phyloP scores from a whole-genome alignment of 495 filamentous ascomycete species.

The Staphylotrichum tortipilum region DNA sequence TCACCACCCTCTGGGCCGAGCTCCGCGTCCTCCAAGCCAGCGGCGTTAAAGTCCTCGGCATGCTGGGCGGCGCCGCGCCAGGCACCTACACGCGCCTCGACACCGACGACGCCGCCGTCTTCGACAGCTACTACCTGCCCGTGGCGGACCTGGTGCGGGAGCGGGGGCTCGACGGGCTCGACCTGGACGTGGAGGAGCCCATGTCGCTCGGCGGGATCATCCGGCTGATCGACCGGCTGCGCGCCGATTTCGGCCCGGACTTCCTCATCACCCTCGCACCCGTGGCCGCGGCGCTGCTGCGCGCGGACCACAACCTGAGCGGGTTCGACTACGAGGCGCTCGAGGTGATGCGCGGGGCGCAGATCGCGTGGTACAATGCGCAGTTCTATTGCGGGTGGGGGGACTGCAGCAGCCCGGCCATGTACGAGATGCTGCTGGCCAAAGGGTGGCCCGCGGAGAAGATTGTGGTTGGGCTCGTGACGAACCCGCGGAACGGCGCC shows the following conservation, averaged over 20 bases:
- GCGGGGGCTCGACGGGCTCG: constrained; percentile 60
- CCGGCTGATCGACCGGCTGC: constrained; percentile 65
- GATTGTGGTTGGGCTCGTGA: constrained; percentile 67
- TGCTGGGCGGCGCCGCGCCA: constrained; percentile 74
- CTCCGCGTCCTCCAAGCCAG: constrained; percentile 53
- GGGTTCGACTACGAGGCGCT: constrained; percentile 70
- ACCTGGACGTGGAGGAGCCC: constrained; percentile 76
- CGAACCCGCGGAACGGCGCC: constrained; percentile 61
- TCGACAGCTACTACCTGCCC: constrained; percentile 60
- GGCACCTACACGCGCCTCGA: constrained; percentile 62
- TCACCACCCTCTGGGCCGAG: constrained; percentile 59
- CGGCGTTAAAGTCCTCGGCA: constrained; percentile 67
- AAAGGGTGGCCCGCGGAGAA: constrained; percentile 69
- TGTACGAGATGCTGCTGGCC: constrained; percentile 58
- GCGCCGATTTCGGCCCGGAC: constrained; percentile 56
- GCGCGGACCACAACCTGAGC: constrained; percentile 50
- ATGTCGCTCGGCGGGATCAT: constrained; percentile 66
- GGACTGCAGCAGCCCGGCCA: constrained; percentile 44
- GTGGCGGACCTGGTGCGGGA: constrained; percentile 52
- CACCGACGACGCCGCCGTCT: constrained; percentile 33
- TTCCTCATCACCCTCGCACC: constrained; percentile 76
- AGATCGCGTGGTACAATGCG: constrained; percentile 74
- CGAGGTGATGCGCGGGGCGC: constrained; percentile 53
- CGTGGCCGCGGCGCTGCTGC: constrained; percentile 61
- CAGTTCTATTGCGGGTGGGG: constrained; percentile 90